These are phyloP conservation scores for Irpex sp. DNA, from an alignment of 1,284 basidiomycete species.

Conservation along the genomic window DNA sequence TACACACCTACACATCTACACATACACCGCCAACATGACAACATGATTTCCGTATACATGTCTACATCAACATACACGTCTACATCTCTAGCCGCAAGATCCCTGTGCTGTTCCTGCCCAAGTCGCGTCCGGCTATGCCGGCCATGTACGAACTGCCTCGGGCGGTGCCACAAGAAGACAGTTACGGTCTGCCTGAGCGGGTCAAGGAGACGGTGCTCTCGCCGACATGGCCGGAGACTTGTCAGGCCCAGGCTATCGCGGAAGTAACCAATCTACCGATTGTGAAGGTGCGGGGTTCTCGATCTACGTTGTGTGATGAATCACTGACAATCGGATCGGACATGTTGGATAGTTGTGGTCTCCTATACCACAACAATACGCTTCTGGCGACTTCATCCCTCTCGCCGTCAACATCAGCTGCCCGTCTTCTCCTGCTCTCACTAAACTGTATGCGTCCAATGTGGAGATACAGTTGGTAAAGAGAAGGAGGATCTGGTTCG, in stretches of 20 bases:
- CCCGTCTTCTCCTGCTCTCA: constrained; percentile 33
- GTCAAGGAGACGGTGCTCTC: constrained; percentile 28
- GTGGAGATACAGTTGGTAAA: constrained; percentile 39
- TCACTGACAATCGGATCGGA: neutral
- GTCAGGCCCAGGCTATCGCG: constrained; percentile 7
- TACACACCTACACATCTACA: neutral
- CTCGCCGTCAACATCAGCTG: constrained; percentile 37
- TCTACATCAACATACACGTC: neutral
- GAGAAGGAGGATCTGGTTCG: constrained; percentile 28
- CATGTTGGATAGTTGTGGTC: constrained; percentile 33
- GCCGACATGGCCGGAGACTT: constrained; percentile 23
- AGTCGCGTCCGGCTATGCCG: constrained; percentile 34
- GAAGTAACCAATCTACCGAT: constrained; percentile 16
- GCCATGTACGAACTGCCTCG: constrained; percentile 28
- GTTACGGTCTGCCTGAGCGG: constrained; percentile 5
- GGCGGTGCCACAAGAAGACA: constrained; percentile 8
- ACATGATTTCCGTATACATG: constrained; percentile 6
- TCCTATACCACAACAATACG: constrained; percentile 33
- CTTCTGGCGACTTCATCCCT: constrained; percentile 40
- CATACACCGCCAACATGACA: neutral
- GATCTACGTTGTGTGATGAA: too few species aligned
- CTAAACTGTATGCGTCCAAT: constrained; percentile 32
- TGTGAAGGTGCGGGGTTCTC: constrained; percentile 18
- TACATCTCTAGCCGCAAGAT: constrained; percentile 24
- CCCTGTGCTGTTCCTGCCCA: constrained; percentile 37